Conservation (phyloP, 2,329 filamentous ascomycete species). For the Pseudomassariella vexata region DNA sequence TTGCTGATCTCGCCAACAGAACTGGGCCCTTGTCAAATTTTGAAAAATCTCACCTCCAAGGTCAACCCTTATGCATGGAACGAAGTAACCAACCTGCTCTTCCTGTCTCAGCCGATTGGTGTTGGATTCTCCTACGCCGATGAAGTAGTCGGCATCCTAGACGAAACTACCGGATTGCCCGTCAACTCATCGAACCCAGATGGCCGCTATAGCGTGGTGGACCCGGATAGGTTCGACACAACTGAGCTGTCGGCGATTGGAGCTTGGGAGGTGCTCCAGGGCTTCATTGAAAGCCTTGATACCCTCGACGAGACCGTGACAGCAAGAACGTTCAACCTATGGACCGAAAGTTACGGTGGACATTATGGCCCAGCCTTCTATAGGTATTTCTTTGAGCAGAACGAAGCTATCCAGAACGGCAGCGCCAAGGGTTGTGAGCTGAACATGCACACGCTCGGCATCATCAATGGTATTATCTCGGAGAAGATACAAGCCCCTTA, state of each 20-base stretch:
- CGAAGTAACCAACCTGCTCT: conserved; percentile 21
- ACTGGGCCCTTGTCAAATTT: conserved; percentile 21
- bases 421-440: conserved; percentile 40
- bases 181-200: conserved; percentile 18
- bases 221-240: conserved; percentile 19
- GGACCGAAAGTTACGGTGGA: conserved; percentile 48
- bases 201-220: conserved; percentile 21
- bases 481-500: conserved; percentile 39
- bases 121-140: conserved; percentile 23
- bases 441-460: conserved; percentile 47
- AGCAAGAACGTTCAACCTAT: conserved; percentile 51
- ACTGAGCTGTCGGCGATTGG: conserved; percentile 21
- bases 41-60: conserved; percentile 17
- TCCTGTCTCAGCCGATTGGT: conserved; percentile 22
- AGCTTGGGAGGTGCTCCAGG: conserved; percentile 23
- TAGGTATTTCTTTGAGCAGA: conserved; percentile 52
- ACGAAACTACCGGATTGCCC: conserved; percentile 18
- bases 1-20: conserved; percentile 10
- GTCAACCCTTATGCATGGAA: conserved; percentile 16
- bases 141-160: conserved; percentile 17
- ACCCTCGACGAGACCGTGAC: conserved; percentile 38
- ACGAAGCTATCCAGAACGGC: conserved; percentile 45
- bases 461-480: conserved; percentile 52
- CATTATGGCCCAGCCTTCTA: conserved; percentile 38
- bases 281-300: conserved; percentile 18